A percentile compares a stretch with the other conserved stretches of the same genome.
Evolutionary conservation across 305 asterid species (phyloP).

Genomic region (Andrographis paniculata): DNA sequence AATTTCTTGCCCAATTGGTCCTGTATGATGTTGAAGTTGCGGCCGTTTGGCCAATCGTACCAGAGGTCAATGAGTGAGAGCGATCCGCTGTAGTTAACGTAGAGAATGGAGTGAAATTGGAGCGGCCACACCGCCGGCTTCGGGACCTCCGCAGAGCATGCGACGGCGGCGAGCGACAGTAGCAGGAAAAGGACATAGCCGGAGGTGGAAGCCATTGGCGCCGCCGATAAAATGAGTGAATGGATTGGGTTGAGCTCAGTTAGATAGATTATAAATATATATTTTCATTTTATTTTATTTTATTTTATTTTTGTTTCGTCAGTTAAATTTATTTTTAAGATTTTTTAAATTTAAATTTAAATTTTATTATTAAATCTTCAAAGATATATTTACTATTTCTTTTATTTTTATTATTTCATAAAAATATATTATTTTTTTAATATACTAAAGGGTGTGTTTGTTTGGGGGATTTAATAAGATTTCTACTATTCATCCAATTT

Average conservation of each 20-base stretch:
- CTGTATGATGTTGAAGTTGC: slow-evolving; percentile 81
- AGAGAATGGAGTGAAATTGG: slow-evolving; percentile 73
- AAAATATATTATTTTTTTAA: too few relatives aligned
- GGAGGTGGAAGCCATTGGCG: slow-evolving; percentile 8
- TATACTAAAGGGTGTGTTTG: too few relatives aligned
- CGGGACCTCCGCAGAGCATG: slow-evolving; percentile 24
- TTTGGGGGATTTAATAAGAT: too few relatives aligned
- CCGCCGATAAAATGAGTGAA: neutral
- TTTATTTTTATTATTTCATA: too few relatives aligned
- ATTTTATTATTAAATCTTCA: too few relatives aligned
- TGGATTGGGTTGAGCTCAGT: neutral
- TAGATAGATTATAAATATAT: too few relatives aligned
- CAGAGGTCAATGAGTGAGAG: slow-evolving; percentile 65
- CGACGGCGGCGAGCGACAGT: slow-evolving; percentile 13
- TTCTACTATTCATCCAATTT: too few relatives aligned
- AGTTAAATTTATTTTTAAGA: too few relatives aligned
- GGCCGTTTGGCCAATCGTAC: slow-evolving; percentile 89
- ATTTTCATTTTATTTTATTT: too few relatives aligned
- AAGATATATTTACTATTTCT: too few relatives aligned
- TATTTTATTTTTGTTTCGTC: too few relatives aligned
- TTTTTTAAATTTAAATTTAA: too few relatives aligned
- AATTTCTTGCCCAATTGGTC: slow-evolving; percentile 46
- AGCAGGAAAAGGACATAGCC: slow-evolving; percentile 13
- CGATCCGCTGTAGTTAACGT: slow-evolving; percentile 50
- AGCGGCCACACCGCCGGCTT: slow-evolving; percentile 63